phyloP scores from a whole-genome alignment of 148 eudicot species.

The Simmondsia chinensis region DNA sequence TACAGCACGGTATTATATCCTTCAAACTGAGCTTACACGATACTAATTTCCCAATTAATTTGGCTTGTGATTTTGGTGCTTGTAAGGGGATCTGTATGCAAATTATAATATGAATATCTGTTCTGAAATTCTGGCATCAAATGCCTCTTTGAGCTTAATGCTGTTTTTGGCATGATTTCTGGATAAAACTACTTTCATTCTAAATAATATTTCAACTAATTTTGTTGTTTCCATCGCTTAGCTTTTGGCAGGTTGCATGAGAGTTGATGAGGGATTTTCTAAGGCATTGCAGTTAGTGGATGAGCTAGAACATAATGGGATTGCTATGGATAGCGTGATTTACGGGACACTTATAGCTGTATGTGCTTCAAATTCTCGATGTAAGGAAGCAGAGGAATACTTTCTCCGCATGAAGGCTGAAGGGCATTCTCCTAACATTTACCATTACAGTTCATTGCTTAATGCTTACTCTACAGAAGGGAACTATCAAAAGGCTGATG shows the following conservation, averaged over 20 bases:
- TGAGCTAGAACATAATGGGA: slow-evolving; percentile 50
- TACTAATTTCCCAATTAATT: too few species aligned
- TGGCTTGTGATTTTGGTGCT: too few species aligned
- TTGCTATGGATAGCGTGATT: slow-evolving; percentile 57
- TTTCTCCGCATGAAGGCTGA: slow-evolving; percentile 68
- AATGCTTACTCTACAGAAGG: slow-evolving; percentile 74
- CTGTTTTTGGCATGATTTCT: neutral
- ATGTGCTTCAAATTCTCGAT: slow-evolving; percentile 66
- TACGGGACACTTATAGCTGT: slow-evolving; percentile 80
- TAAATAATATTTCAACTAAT: too few species aligned
- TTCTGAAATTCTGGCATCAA: too few species aligned
- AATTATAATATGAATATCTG: too few species aligned
- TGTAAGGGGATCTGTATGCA: too few species aligned
- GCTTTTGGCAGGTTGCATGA: slow-evolving; percentile 79
- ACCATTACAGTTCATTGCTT: slow-evolving; percentile 83
- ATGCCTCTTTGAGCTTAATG: too few species aligned
- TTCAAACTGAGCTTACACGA: neutral
- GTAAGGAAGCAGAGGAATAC: slow-evolving; percentile 69
- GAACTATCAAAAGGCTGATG: slow-evolving; percentile 60
- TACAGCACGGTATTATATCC: slow-evolving; percentile 61
- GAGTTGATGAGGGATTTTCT: slow-evolving; percentile 47
- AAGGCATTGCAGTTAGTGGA: slow-evolving; percentile 61
- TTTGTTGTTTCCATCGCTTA: slow-evolving; percentile 24
- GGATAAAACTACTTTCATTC: too few species aligned
- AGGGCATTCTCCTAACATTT: slow-evolving; percentile 72